A percentile compares a stretch with the other conserved stretches of the same genome.
Evolutionary conservation across 805 yeast genomes (phyloP).

Genomic region (Starmera pachycereana): DNA sequence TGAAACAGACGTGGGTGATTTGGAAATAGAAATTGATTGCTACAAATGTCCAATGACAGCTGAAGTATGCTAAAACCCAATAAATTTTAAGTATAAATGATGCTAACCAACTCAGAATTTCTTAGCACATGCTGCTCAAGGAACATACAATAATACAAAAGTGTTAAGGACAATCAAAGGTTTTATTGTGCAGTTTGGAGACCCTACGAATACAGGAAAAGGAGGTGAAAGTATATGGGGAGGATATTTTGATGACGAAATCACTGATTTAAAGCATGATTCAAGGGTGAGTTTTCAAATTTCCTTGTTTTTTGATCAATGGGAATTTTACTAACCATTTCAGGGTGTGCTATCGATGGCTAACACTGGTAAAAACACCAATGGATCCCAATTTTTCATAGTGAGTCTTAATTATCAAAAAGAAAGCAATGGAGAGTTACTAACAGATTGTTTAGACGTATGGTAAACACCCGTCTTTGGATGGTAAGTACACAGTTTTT

Average conservation of each 20-base stretch:
- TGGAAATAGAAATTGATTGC: conserved; percentile 29
- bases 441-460: conserved; percentile 39
- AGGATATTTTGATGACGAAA: conserved; percentile 72
- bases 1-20: conserved; percentile 27
- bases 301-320: background rate
- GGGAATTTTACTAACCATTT: background rate
- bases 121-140: conserved; percentile 34
- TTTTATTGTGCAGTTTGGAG: conserved; percentile 83
- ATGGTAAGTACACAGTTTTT: conserved; percentile 60
- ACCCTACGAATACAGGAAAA: conserved; percentile 64
- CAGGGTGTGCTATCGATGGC: conserved; percentile 60
- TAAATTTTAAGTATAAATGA: too few species aligned
- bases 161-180: conserved; percentile 65
- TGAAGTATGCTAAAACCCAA: conserved; percentile 18
- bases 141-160: conserved; percentile 35
- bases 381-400: conserved; percentile 62
- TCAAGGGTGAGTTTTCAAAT: conserved; percentile 44
- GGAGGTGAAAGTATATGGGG: conserved; percentile 81
- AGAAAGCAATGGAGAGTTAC: background rate
- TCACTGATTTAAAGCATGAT: conserved; percentile 51
- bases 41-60: conserved; percentile 28
- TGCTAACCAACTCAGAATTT: conserved; percentile 22
- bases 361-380: conserved; percentile 57
- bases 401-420: conserved; percentile 11
- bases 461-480: conserved; percentile 73